Base-by-base conservation (phyloP, 176 grass and related monocot genomes). In the Oryza glaberrima region DNA sequence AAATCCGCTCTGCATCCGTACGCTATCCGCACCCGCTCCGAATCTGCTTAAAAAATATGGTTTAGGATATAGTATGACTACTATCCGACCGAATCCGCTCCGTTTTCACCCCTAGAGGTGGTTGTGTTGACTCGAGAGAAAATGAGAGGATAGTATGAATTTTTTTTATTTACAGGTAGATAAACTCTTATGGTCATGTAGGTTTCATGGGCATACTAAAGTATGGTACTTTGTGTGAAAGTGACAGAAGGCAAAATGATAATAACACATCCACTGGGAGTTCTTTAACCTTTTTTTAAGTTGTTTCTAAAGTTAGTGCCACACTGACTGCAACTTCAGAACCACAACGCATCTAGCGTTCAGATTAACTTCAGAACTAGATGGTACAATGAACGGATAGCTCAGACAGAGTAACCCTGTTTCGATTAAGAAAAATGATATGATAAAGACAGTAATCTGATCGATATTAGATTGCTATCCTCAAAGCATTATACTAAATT, bases 121-220 rank as follows among this genome's bases (percentile, higher is more conserved):
- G 10, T 36, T 38, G 65, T 58, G 51, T 83, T 90, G 89, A 87
- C 76, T 46, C 4, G 40, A 76, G 12, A 14, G 70, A 80, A 70
- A 64, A 34, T 40, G 75, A 80, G 70, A 84, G 84, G 76, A 25
- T 76, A 83, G 14, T 13, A 69, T 12, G 28, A 41, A 49, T 73
- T 56, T 73, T n/a, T 81, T 46, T 12, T 3, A 32, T 0, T 10
- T 61, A 64, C 51, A 78, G 52, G 67, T 25, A 36, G 67, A 35
- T 60, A 9, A 26, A 38, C 43, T 63, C 25, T 14, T 54, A 15
- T 32, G 35, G 28, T 76, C 80, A 4, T n/a, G 65, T 61, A 47
- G 15, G 65, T 44, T 71, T 71, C 48, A 77, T 76, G 30, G 67
- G 15, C 64, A 64, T 70, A 65, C 34, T 32, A 35, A 35, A 47